These are phyloP conservation scores for Sphaerulina vaccinii DNA, from an alignment of 2,329 filamentous ascomycete genomes.

Conservation along the genomic window DNA sequence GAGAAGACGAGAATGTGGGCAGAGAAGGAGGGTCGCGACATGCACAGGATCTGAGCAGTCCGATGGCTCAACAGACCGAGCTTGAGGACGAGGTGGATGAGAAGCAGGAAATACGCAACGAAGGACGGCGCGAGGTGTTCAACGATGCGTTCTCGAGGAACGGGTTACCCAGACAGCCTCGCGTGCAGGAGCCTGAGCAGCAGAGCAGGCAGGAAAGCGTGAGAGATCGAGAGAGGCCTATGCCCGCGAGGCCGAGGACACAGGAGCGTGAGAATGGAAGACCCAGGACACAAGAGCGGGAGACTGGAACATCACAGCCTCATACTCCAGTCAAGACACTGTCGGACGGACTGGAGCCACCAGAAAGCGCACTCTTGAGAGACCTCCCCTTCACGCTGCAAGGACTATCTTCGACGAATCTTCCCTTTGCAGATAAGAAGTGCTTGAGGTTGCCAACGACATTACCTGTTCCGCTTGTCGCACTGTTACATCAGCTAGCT, in stretches of 20 bases:
- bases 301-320: constrained; percentile 4
- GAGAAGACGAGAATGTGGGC: constrained; percentile 44
- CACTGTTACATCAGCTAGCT: constrained; percentile 82
- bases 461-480: constrained; percentile 79
- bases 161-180: constrained; percentile 43
- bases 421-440: constrained; percentile 70
- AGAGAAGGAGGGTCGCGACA: constrained; percentile 7
- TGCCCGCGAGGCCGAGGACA: constrained; percentile 25
- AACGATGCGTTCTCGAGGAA: constrained; percentile 51
- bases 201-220: constrained; percentile 27
- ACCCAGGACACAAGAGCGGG: constrained; percentile 8
- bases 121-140: constrained; percentile 36
- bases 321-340: constrained; percentile 15
- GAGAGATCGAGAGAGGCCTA: constrained; percentile 22
- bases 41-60: constrained; percentile 9
- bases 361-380: constrained; percentile 50
- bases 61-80: constrained; percentile 17
- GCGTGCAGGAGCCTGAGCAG: constrained; percentile 25
- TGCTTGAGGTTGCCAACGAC: constrained; percentile 73
- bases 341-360: constrained; percentile 16
- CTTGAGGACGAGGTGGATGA: constrained; percentile 17
- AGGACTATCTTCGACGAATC: constrained; percentile 81
- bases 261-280: constrained; percentile 4
- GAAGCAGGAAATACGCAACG: constrained; percentile 16
- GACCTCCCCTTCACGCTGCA: constrained; percentile 92